Evolutionary conservation across 257 asterid species (phyloP).

Genomic region (Asclepias syriaca): DNA sequence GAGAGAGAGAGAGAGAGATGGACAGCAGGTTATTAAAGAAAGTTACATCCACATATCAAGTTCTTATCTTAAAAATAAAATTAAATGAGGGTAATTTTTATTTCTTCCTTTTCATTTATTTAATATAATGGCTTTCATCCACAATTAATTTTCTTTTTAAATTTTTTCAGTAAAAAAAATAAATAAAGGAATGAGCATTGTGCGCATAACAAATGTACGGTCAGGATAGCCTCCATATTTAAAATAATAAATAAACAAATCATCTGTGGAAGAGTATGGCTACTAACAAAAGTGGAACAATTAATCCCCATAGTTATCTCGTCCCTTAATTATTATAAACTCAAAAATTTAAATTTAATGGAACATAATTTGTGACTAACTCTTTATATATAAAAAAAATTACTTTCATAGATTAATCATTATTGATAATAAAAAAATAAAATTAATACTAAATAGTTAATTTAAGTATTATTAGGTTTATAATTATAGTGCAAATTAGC

Average conservation of each 20-base stretch:
- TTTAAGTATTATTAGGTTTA: too few relatives aligned
- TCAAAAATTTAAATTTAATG: too few relatives aligned
- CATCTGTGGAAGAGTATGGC: not conserved
- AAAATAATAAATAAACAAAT: not conserved
- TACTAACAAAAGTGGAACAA: too few relatives aligned
- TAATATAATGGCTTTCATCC: conserved; percentile 11
- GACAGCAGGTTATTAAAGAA: conserved; percentile 45
- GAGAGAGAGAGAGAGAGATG: conserved; percentile 12
- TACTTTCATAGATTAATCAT: too few relatives aligned
- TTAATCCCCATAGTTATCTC: too few relatives aligned
- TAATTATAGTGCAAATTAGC: too few relatives aligned
- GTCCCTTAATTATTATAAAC: too few relatives aligned
- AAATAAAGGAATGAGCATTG: not conserved
- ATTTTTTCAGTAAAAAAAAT: not conserved
- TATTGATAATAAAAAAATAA: too few relatives aligned
- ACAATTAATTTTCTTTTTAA: not conserved
- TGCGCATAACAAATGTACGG: not conserved
- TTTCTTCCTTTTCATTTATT: too few relatives aligned
- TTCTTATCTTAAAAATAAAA: not conserved
- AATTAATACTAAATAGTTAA: too few relatives aligned
- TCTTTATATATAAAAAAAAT: too few relatives aligned
- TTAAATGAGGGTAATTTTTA: not conserved
- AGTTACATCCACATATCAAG: conserved; percentile 56
- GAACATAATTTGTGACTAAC: too few relatives aligned
- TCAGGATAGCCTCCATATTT: not conserved